Evolutionary conservation across 441 rosid species (phyloP).

Genomic region (Bocquillonia castaneifolia): DNA sequence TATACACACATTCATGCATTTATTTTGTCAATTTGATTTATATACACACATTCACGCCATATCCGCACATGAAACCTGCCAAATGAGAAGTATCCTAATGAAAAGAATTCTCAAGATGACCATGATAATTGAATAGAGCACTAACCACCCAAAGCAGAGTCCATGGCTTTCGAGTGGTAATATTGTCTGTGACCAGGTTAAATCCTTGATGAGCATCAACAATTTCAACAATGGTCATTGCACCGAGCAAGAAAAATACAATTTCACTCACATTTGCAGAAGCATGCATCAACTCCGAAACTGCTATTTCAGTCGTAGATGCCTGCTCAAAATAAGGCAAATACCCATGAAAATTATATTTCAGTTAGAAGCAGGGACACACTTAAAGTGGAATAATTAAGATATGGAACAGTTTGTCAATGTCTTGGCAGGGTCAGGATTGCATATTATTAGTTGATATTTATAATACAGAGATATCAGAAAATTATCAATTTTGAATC

Average conservation of each 20-base stretch:
- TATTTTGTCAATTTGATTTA: background rate
- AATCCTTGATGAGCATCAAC: slow-evolving; percentile 99
- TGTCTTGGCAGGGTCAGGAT: no score
- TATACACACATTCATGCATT: no score
- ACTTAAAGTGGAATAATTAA: no score
- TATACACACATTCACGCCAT: background rate
- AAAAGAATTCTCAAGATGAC: slow-evolving; percentile 9
- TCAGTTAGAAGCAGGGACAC: no score
- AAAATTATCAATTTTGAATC: no score
- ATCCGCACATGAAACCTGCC: no score
- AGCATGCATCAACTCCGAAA: slow-evolving; percentile 74
- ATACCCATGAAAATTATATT: slow-evolving; percentile 8
- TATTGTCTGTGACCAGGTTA: slow-evolving; percentile 91
- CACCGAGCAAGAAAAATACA: slow-evolving; percentile 93
- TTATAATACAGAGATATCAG: no score
- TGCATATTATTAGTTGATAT: no score
- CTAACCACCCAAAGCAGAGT: slow-evolving; percentile 89
- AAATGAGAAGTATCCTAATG: no score
- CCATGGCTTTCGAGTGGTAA: slow-evolving; percentile 77
- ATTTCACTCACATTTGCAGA: slow-evolving; percentile 90
- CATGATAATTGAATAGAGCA: slow-evolving; percentile 21
- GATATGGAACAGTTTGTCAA: no score
- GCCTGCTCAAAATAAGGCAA: slow-evolving; percentile 53
- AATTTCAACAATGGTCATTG: slow-evolving; percentile 95
- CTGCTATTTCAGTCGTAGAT: slow-evolving; percentile 87